Evolutionary conservation across 306 rosid genomes (phyloP).

Genomic region (Vachellia collinsii): DNA sequence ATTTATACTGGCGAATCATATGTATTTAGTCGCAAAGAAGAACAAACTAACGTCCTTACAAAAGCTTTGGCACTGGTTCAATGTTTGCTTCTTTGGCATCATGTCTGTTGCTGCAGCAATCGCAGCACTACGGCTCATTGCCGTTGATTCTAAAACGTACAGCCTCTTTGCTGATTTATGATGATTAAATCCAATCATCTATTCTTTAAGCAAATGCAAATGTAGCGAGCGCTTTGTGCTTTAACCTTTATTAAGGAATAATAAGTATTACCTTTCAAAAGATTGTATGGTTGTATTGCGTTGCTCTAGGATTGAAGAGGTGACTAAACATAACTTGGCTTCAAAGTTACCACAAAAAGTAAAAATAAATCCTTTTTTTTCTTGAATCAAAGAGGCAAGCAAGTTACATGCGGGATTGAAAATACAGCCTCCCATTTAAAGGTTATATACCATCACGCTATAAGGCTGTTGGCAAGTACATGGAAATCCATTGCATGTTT

Average conservation of each 20-base stretch:
- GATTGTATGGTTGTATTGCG: neutral
- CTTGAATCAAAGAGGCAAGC: no score
- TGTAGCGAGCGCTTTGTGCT: neutral
- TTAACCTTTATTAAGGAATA: slow-evolving; percentile 3
- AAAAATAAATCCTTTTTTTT: neutral
- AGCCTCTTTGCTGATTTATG: slow-evolving; percentile 79
- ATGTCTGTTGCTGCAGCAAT: slow-evolving; percentile 79
- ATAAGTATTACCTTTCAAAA: neutral
- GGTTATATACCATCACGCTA: no score
- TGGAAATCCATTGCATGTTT: no score
- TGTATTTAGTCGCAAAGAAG: slow-evolving; percentile 82
- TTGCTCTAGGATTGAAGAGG: neutral
- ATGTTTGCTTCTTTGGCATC: slow-evolving; percentile 71
- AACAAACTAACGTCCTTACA: slow-evolving; percentile 60
- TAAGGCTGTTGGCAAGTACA: no score
- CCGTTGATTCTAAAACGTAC: slow-evolving; percentile 78
- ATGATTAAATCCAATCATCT: slow-evolving; percentile 11
- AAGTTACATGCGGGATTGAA: no score
- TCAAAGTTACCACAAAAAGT: neutral
- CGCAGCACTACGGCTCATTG: slow-evolving; percentile 82
- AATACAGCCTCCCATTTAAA: no score
- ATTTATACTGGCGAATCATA: slow-evolving; percentile 91
- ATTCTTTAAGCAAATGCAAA: slow-evolving; percentile 33
- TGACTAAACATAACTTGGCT: neutral
- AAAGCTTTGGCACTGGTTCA: slow-evolving; percentile 93